Evolutionary conservation across 768 basidiomycete genomes (phyloP), one percentile per base, ranked within the genome.

Genomic region (Punctularia strigosozonata): DNA sequence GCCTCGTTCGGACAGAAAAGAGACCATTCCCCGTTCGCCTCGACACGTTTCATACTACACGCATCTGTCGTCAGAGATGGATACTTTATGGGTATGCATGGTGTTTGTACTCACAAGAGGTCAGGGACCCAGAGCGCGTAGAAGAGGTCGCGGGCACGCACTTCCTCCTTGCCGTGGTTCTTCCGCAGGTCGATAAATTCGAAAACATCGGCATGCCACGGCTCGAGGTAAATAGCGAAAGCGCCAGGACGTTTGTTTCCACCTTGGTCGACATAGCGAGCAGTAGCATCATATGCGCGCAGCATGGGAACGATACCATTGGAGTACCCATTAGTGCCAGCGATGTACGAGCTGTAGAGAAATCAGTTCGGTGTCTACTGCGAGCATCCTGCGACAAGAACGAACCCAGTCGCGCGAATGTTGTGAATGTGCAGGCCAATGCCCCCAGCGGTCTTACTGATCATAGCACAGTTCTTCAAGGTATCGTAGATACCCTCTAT

Each of bases 301-400:
- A 99, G 81, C 94, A 99, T 99, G 12, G 95, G 95, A 2, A 98
- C 89, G 53, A 99, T 95, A 41, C 95, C 95, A 51, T 98, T 99
- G 3, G 92, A 97, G 61, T 95, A 94, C 1, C 95, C 95, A 58
- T 98, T 98, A 22, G 95, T 99, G 17, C 95, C 95, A 10, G 95
- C 91, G 46, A 99, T 99, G 65, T 99, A 99, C 0, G 94, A 91
- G 14, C 94, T 89, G 42, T 0, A 13, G 32, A 5, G 17, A 43
- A 37, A 52, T 47, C 5, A 46, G 32, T 45, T 33, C 26, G 20
- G 8, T 38, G 3, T 53, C 14, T 12, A 26, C 31, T 6, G 32
- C 31, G 23, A n/a, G 10, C 53, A 13, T 12, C 24, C 31, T 6
- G 32, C 31, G 23, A n/a, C 7, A 35, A 0, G 19, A 34, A 56